Percentiles rank a stretch among this genome's conserved stretches.
These are phyloP conservation scores for Cucurbita moschata DNA, from an alignment of 306 rosid genomes.

Conservation along the genomic window DNA sequence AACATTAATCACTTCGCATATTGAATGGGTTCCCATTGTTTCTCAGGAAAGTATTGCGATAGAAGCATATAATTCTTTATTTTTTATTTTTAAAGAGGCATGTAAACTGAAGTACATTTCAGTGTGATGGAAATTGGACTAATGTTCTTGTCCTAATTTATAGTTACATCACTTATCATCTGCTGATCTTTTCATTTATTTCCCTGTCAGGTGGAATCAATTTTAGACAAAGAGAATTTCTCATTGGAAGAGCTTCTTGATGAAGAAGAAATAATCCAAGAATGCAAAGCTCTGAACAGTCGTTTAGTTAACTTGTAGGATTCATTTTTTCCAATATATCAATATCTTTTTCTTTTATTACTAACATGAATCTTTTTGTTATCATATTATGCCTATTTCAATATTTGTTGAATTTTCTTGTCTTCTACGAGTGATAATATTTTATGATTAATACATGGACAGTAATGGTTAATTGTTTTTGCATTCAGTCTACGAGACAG, in stretches of 20 bases:
- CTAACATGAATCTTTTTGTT: not conserved
- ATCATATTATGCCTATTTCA: not conserved
- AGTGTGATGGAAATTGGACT: not conserved
- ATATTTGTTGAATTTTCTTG: not conserved
- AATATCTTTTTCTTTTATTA: not conserved
- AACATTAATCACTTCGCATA: not conserved
- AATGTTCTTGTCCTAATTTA: not conserved
- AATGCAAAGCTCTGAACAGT: slow-evolving; percentile 95
- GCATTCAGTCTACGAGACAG: slow-evolving; percentile 72
- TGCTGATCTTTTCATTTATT: not conserved
- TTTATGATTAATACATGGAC: not conserved
- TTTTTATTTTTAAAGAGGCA: not conserved
- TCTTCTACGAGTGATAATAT: not conserved
- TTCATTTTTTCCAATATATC: slow-evolving; percentile 5
- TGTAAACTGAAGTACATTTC: not conserved
- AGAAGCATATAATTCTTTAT: not conserved
- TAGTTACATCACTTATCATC: not conserved
- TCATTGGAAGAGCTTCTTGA: slow-evolving; percentile 94
- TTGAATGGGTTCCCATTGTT: not conserved
- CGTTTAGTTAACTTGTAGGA: slow-evolving; percentile 88
- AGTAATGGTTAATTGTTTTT: not conserved
- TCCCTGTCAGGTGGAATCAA: slow-evolving; percentile 62
- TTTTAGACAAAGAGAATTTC: slow-evolving; percentile 85
- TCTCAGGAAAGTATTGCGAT: not conserved
- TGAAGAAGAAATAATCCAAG: slow-evolving; percentile 97